Base-by-base conservation (phyloP, 805 yeast genomes). In the Zygoascus biomembranicola region DNA sequence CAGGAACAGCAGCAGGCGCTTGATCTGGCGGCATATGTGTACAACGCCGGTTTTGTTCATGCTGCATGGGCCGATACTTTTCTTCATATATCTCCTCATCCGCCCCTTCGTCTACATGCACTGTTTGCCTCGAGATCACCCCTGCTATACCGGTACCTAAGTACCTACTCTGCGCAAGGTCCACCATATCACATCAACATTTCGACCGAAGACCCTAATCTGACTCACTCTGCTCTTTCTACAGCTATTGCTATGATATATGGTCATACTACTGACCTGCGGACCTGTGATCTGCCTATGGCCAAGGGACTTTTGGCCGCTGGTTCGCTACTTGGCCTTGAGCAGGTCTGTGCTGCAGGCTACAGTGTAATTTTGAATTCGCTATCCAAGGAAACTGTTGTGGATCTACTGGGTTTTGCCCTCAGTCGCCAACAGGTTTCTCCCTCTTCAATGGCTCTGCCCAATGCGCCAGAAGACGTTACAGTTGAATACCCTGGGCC, bases 1-100 rank as follows among this genome's bases (percentile, higher is more conserved):
- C 39, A 14, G 14, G 49, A 46, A 28, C 49, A 46, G 11, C 49
- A 46, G 32, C 39, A 46, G 20, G 49, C 49, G 6, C 41, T 50
- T 13, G 64, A 61, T 44, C 51, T 60, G n/a, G 43, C 57, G 9
- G 52, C 64, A 1, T 64, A 64, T 52, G 59, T 66, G n/a, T 66
- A 65, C 49, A 59, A 59, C 31, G 63, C 61, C 10, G 69, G 69
- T 6, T 66, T 66, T 50, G 46, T 64, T 20, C 67, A 65, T 53
- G 69, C 64, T 10, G 69, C 69, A 9, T 67, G 70, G 70, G 65
- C 70, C 10, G 70, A 67, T 48, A 66, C 69, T 9, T 59, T 63
- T 32, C 57, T 67, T 43, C 52, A 45, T 20, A 55, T 66, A 31
- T 47, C 62, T 8, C 63, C 59, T 20, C 58, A 61, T 46, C 64